phyloP scores from a whole-genome alignment of 177 flowering plant species.

The Vitis hybrid region DNA sequence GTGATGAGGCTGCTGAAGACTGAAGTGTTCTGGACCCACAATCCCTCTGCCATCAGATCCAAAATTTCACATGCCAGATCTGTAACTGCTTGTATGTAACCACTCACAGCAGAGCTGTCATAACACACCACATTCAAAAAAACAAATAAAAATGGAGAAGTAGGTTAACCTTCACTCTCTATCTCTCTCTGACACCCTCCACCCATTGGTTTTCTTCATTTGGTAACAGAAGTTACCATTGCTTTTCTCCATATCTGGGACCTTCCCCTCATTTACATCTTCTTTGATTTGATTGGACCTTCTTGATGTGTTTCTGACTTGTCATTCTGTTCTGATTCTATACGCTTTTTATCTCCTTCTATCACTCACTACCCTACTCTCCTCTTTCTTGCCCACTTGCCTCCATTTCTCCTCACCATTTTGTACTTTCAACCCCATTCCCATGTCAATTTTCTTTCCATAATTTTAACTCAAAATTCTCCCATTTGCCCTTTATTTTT shows the following conservation, averaged over 20 bases:
- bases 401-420: no score
- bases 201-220: no score
- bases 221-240: no score
- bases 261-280: not conserved
- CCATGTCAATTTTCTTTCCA: no score
- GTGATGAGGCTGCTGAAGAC: slow-evolving; percentile 33
- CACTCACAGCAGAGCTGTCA: slow-evolving; percentile 38
- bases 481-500: no score
- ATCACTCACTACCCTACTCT: not conserved
- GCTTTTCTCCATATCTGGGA: slow-evolving; percentile 9
- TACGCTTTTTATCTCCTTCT: slow-evolving; percentile 1
- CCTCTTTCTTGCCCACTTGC: not conserved
- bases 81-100: slow-evolving; percentile 38
- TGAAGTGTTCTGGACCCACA: slow-evolving; percentile 27
- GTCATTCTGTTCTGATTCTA: slow-evolving; percentile 7
- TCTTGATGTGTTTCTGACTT: slow-evolving; percentile 13
- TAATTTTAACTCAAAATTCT: no score
- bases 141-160: not conserved
- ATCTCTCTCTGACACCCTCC: no score
- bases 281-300: slow-evolving; percentile 22
- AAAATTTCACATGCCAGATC: slow-evolving; percentile 44
- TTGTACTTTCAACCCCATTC: no score
- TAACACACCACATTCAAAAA: not conserved
- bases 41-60: slow-evolving; percentile 47
- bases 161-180: no score